Base-by-base conservation (phyloP, 495 filamentous ascomycete species). In the Penicillium samsonianum region DNA sequence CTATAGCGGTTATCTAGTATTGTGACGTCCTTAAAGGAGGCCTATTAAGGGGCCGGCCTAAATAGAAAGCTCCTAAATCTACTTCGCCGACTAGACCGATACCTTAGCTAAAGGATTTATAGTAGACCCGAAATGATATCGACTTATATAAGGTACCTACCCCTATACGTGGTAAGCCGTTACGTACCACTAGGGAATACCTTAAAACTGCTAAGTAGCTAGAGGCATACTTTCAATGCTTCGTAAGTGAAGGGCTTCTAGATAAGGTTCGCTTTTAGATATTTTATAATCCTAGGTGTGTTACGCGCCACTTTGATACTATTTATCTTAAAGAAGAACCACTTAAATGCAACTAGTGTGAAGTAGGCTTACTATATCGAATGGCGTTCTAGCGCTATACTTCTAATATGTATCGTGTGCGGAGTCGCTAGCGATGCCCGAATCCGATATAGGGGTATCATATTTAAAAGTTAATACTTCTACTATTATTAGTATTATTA, bases 311-410 rank as follows among this genome's bases (percentile, higher is more conserved):
- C 50, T 35, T 63, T n/a, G 25, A 55, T 20, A 46, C 41, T 35
- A 33, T 57, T 51, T 10, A 63, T 37, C 52, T 62, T 4, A 43
- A 53, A 43, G 54, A 62, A 51, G 20, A 55, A 17, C 58, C 40
- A 44, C 46, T 60, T 11, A 55, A 51, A 17, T 52, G 28, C 30
- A 63, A 63, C 48, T 63, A 14, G 55, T 63, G 47, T 56, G 47
- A 60, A 60, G 50, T 60, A 51, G 28, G 23, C 30, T 59, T 56
- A 10, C 44, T 60, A 55, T 23, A 64, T 60, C 22, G 20, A 45
- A 64, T 60, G 43, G 46, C 37, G 11, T 59, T 61, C 23, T n/a
- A 60, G 61, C 53, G 57, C 33, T 19, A 64, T 60, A 42, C 57
- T 42, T 41, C 25, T 55, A 14, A 63, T 51, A 28, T 55, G n/a